phyloP scores from a whole-genome alignment of 2,329 filamentous ascomycete genomes.

The Fusarium neocosmosporiellum region DNA sequence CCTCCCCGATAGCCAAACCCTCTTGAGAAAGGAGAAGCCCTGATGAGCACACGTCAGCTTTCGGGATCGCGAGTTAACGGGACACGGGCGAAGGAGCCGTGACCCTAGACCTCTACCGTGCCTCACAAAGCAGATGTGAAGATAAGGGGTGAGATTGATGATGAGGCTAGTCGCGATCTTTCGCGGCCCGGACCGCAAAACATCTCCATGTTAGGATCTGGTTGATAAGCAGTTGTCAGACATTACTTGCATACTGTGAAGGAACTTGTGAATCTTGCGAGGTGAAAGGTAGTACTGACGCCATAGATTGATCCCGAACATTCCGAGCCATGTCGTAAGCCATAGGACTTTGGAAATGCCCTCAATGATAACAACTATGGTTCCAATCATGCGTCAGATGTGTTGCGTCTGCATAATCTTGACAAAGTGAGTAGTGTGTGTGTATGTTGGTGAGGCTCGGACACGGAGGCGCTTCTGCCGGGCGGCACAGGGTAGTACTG shows the following conservation, averaged over 20 bases:
- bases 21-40: neutral
- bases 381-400: neutral
- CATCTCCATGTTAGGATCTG: neutral
- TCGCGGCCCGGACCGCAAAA: neutral
- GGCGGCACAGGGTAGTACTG: constrained; percentile 9
- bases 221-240: constrained; percentile 5
- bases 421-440: neutral
- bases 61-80: constrained; percentile 1
- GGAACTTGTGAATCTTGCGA: constrained; percentile 3
- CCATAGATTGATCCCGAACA: constrained; percentile 13
- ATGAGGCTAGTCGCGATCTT: neutral
- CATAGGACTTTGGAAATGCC: neutral
- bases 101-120: neutral
- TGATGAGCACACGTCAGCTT: constrained; percentile 1
- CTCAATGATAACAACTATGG: neutral
- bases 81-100: constrained; percentile 9
- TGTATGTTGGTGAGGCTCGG: neutral
- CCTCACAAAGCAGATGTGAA: neutral
- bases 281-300: constrained; percentile 4
- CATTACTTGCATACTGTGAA: neutral
- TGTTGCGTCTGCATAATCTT: neutral
- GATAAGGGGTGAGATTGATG: neutral
- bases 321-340: constrained; percentile 15
- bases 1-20: neutral
- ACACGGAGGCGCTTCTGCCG: constrained; percentile 7